Percentiles rank a stretch among this genome's conserved stretches.
phyloP scores from a whole-genome alignment of 495 filamentous ascomycete genomes.

The Ascodesmis nigricans region DNA sequence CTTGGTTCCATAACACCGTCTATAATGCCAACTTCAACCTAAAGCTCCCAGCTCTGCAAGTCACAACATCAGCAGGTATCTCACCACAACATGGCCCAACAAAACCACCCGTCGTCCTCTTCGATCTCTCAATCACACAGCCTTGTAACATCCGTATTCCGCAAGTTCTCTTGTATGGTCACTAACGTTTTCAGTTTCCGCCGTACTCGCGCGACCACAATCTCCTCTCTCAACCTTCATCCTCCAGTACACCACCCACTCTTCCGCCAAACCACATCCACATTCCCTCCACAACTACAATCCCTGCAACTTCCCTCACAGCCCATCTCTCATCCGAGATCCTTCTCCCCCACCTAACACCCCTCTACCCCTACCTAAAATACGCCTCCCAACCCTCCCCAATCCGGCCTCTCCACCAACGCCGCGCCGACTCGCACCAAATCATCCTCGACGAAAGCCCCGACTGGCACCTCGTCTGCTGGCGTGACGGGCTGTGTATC shows the following conservation, averaged over 20 bases:
- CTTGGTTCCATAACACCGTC: too few species aligned
- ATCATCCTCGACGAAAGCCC: not conserved
- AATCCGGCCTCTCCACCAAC: not conserved
- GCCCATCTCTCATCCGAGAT: not conserved
- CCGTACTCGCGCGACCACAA: not conserved
- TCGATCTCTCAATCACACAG: not conserved
- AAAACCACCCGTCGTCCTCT: not conserved
- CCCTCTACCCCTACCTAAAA: not conserved
- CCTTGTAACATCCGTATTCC: too few species aligned
- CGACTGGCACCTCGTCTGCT: not conserved
- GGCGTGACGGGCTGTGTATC: not conserved
- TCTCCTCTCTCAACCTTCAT: not conserved
- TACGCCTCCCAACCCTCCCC: not conserved
- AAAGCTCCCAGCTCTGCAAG: too few species aligned
- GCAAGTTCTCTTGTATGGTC: not conserved
- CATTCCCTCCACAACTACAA: not conserved
- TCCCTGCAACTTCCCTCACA: not conserved
- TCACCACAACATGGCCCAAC: not conserved
- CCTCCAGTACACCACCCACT: not conserved
- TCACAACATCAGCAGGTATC: not conserved
- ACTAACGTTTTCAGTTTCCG: not conserved
- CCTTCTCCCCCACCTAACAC: not conserved
- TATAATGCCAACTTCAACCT: too few species aligned
- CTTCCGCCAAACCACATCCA: not conserved
- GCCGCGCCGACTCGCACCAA: not conserved